A percentile compares a stretch with the other conserved stretches of the same genome.
These are phyloP conservation scores for Sicyos edulis DNA, from an alignment of 306 rosid genomes.

Conservation along the genomic window DNA sequence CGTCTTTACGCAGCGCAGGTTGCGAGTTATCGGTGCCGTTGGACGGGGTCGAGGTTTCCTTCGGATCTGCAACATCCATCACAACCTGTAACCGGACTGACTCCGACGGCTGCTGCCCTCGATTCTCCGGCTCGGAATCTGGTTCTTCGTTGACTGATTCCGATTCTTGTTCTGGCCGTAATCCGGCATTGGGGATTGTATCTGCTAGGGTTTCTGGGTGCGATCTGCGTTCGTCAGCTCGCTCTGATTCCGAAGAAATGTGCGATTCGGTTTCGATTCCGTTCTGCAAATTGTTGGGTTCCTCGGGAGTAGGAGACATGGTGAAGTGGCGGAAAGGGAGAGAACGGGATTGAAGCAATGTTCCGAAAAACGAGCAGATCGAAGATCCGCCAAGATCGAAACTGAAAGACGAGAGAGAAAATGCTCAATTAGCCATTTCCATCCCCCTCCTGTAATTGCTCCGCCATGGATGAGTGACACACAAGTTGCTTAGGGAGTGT, in stretches of 20 bases:
- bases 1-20: slow-evolving; percentile 62
- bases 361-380: slow-evolving; percentile 12
- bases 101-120: slow-evolving; percentile 1
- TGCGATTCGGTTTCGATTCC: slow-evolving; percentile 18
- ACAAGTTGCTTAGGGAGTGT: too few relatives aligned
- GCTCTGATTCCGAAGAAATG: slow-evolving; percentile 5
- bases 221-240: slow-evolving; percentile 3
- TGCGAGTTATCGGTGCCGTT: slow-evolving; percentile 20
- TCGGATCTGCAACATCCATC: slow-evolving; percentile 31
- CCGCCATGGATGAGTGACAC: slow-evolving; percentile 1
- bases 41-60: slow-evolving; percentile 33
- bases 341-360: slow-evolving; percentile 1
- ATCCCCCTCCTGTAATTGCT: background rate
- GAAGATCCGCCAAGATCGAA: slow-evolving; percentile 15
- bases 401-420: background rate
- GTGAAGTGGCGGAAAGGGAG: slow-evolving; percentile 17
- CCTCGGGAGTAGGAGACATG: slow-evolving; percentile 35
- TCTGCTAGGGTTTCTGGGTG: background rate
- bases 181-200: slow-evolving; percentile 4
- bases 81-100: slow-evolving; percentile 18
- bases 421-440: background rate
- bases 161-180: background rate
- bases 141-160: slow-evolving; percentile 1
- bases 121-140: slow-evolving; percentile 7
- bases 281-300: slow-evolving; percentile 27